Conservation (phyloP, 352 stramenopile species). For the Globisporangium spinosum region DNA sequence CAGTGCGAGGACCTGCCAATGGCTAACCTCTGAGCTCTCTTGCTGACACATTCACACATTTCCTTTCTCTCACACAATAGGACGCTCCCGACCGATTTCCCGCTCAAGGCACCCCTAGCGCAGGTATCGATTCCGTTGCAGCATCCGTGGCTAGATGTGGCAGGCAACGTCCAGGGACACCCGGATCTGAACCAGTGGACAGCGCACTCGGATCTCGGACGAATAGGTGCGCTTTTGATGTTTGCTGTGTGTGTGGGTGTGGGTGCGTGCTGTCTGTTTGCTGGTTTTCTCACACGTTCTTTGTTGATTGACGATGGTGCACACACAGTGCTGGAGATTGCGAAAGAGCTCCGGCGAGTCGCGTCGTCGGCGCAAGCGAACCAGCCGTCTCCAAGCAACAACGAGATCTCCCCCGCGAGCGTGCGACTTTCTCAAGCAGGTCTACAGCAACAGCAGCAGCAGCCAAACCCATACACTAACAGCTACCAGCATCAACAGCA, state of each 20-base stretch:
- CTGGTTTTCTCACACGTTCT: neutral
- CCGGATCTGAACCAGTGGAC: slow-evolving; percentile 79
- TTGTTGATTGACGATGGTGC: neutral
- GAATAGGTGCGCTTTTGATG: slow-evolving; percentile 40
- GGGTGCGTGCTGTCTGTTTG: neutral
- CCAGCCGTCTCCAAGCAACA: neutral
- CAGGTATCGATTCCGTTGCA: slow-evolving; percentile 71
- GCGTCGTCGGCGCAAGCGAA: slow-evolving; percentile 16
- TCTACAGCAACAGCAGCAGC: slow-evolving; percentile 8
- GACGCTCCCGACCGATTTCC: slow-evolving; percentile 70
- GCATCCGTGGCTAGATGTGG: slow-evolving; percentile 69
- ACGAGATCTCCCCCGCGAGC: slow-evolving; percentile 1
- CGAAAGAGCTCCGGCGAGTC: slow-evolving; percentile 43
- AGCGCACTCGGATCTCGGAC: slow-evolving; percentile 75
- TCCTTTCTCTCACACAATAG: slow-evolving; percentile 21
- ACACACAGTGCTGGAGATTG: slow-evolving; percentile 60
- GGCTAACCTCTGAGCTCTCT: neutral
- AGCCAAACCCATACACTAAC: slow-evolving; percentile 7
- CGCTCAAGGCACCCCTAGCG: slow-evolving; percentile 56
- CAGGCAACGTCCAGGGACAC: slow-evolving; percentile 66
- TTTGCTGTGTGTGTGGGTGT: neutral
- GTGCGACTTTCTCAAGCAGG: slow-evolving; percentile 7
- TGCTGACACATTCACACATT: neutral
- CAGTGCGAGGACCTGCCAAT: neutral
- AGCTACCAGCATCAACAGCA: slow-evolving; percentile 10